phyloP scores from a whole-genome alignment of 495 filamentous ascomycete genomes.

The Xylaria telfairii region DNA sequence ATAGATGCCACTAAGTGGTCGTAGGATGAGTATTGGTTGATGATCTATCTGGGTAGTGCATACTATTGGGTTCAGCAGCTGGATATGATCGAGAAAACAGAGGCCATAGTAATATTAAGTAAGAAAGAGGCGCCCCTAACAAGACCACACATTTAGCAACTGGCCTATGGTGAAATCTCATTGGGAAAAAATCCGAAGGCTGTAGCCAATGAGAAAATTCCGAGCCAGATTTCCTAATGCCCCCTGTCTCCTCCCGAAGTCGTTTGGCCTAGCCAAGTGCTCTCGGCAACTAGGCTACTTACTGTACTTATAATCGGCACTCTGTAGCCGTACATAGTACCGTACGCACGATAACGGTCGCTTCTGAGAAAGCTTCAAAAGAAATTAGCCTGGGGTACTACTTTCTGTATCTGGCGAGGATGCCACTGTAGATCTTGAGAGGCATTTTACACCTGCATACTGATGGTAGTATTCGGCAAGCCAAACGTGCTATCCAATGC shows the following conservation, averaged over 20 bases:
- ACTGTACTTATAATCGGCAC: neutral
- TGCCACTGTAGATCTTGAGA: neutral
- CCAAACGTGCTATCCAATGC: neutral
- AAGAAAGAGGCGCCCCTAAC: constrained; percentile 1
- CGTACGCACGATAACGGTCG: neutral
- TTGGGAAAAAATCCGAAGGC: constrained; percentile 2
- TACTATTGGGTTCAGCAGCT: neutral
- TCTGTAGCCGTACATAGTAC: neutral
- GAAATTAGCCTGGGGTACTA: constrained; percentile 14
- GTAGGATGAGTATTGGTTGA: neutral
- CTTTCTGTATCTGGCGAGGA: constrained; percentile 1
- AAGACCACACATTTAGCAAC: neutral
- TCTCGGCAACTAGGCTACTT: neutral
- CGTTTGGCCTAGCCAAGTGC: neutral
- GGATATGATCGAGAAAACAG: neutral
- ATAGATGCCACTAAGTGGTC: neutral
- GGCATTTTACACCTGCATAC: constrained; percentile 16
- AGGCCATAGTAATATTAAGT: constrained; percentile 6
- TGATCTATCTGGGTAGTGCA: neutral
- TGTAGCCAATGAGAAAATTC: constrained; percentile 21
- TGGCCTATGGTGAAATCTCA: constrained; percentile 17
- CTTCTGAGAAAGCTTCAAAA: constrained; percentile 5
- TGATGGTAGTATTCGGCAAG: constrained; percentile 9
- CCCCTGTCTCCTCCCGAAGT: neutral
- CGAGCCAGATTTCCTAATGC: neutral